Percentiles rank a stretch among this genome's conserved stretches.
Conservation (phyloP, 805 yeast species). For the Monosporozyma solicola region DNA sequence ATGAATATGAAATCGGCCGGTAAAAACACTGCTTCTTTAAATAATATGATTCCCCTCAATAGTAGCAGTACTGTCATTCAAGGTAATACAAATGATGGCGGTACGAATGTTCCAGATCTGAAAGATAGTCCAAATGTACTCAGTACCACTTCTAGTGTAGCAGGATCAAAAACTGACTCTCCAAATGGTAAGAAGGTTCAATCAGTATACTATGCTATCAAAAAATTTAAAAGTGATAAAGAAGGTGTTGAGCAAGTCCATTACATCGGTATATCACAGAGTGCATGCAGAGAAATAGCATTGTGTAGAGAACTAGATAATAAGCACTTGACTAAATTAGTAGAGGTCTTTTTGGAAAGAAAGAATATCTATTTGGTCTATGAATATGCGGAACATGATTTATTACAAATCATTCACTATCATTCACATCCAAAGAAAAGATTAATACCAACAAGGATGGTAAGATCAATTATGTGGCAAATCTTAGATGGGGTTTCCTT, state of each 20-base stretch:
- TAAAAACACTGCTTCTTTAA: not conserved
- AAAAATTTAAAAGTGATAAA: conserved; percentile 89
- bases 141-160: not conserved
- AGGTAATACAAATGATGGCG: not conserved
- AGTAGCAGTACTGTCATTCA: not conserved
- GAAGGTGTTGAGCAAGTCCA: conserved; percentile 76
- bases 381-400: conserved; percentile 93
- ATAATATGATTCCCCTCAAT: not conserved
- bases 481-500: conserved; percentile 84
- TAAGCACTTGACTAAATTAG: conserved; percentile 67
- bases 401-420: conserved; percentile 85
- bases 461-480: conserved; percentile 87
- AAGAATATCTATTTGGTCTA: conserved; percentile 90
- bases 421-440: conserved; percentile 85
- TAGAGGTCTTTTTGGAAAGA: conserved; percentile 78
- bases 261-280: conserved; percentile 91
- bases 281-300: conserved; percentile 95
- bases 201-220: conserved; percentile 60
- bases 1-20: not conserved
- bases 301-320: conserved; percentile 81
- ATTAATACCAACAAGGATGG: conserved; percentile 66
- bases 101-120: not conserved
- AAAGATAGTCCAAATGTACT: not conserved
- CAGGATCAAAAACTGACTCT: not conserved
- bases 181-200: not conserved